Evolutionary conservation across 2,329 filamentous ascomycete genomes (phyloP), one percentile per base, ranked within the genome.

Genomic region (Aureobasidium sp.): DNA sequence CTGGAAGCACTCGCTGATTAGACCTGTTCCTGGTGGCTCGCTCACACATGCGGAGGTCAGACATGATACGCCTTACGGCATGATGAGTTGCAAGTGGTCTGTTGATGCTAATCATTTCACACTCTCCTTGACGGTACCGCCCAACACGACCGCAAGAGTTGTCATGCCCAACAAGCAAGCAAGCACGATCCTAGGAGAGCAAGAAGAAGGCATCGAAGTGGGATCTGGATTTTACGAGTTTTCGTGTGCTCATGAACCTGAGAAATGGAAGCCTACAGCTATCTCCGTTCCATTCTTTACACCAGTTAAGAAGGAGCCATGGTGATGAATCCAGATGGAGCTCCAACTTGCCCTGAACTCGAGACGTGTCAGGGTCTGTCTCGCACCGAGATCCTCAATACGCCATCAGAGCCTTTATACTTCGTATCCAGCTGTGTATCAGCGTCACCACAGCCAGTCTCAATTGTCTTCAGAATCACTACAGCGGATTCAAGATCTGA

Each of bases 191-290:
- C n/a, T 50, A 11, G 61, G 51, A 3, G 42, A 53, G 3, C 36
- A 48, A 36, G 60, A 65, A 41, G 53, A 61, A 14, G 44, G 49
- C 29, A 13, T 42, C 7, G 45, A 45, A 21, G 59, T 64, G 7
- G 59, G 50, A 6, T 64, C 62, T 27, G 62, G 62, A 9, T 2
- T 29, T 6, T 50, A 64, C 21, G 47, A 45, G 8, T 64, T 62
- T 25, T 50, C 48, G 7, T 64, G 62, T 42, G 29, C 41, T 11
- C 37, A 54, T 27, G 37, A 45, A 16, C 30, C 51, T 16, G 87
- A 83, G 84, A 93, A 90, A 75, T 92, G 87, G 65, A 94, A 78
- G 62, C 89, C 90, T 41, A 91, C 75, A 27, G 45, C 45, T n/a
- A 60, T 60, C 7, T 37, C 57, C 2, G 44, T 51, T 13, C 57